Conservation (phyloP, 768 basidiomycete genomes). For the Trametes punicea region DNA sequence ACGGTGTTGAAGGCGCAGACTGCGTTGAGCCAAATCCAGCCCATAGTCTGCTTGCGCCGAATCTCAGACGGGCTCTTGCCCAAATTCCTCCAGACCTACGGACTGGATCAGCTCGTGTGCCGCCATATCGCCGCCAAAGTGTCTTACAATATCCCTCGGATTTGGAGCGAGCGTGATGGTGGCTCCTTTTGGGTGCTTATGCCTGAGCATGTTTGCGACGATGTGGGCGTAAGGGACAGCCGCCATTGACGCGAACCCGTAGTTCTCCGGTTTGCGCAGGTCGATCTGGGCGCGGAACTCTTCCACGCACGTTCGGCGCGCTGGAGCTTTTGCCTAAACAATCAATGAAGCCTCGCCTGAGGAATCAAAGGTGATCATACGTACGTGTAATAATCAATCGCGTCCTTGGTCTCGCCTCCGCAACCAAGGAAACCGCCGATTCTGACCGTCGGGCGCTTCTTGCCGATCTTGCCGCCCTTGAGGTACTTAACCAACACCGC, state of each 20-base stretch:
- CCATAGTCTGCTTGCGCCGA: conserved; percentile 62
- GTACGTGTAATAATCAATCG: conserved; percentile 91
- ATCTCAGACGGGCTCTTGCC: conserved; percentile 66
- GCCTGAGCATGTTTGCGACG: conserved; percentile 66
- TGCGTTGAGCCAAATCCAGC: conserved; percentile 71
- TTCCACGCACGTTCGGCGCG: conserved; percentile 75
- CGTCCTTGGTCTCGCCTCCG: conserved; percentile 84
- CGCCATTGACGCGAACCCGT: conserved; percentile 90
- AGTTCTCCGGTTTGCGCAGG: conserved; percentile 77
- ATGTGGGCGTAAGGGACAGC: conserved; percentile 85
- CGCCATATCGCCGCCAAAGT: not conserved
- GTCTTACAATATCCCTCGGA: conserved; percentile 79
- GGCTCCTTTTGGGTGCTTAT: conserved; percentile 75
- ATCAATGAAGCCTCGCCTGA: not conserved
- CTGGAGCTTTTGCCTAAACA: conserved; percentile 41
- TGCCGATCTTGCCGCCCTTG: conserved; percentile 74
- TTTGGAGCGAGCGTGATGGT: conserved; percentile 76
- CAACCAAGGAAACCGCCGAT: conserved; percentile 78
- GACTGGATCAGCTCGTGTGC: conserved; percentile 1
- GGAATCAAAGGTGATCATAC: conserved; percentile 42
- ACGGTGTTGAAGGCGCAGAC: conserved; percentile 96
- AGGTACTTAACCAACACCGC: conserved; percentile 85
- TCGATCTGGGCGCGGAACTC: conserved; percentile 70
- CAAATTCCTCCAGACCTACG: conserved; percentile 88
- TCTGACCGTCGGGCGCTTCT: conserved; percentile 76